Base-by-base conservation (phyloP, 805 yeast species). In the Clavispora vitiphila region DNA sequence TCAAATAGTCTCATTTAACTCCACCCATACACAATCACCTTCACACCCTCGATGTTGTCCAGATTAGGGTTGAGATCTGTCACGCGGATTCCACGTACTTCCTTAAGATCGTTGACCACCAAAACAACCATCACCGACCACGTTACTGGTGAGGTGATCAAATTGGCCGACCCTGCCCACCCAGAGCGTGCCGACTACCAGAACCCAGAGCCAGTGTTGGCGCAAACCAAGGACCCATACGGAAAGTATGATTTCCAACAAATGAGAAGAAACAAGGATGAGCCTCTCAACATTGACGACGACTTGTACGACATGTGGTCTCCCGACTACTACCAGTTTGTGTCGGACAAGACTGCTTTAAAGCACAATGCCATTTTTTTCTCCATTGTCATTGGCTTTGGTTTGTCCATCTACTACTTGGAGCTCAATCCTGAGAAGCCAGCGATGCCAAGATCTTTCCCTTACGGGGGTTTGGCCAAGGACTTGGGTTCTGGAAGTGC, bases 251-350 rank as follows among this genome's bases (percentile, higher is more conserved):
- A 86, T 60, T 91, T 86, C 60, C 85, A 70, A 53, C 95, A 86
- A 64, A 77, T 81, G 61, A 77, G 91, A 68, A 80, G 95, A 65
- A 86, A 86, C 69, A 71, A 77, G 50, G 76, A 78, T 49, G 89
- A 86, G 48, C 86, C 88, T 22, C 61, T 86, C 49, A 81, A 80
- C 59, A 78, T 80, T 41, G 78, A 81, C 54, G 84, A 81, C 51
- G 96, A 86, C 57, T 67, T 77, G 61, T 71, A 81, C 56, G 90
- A 86, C 61, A 74, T 85, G 72, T 86, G 95, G 95, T 77, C 95
- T 8, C 93, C 95, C 10, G 95, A 86, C 56, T 75, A 80, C 56
- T 78, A 71, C 60, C 79, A 80, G 52, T 61, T 69, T 29, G 83
- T 80, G 25, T 66, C 76, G 30, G 83, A 84, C 62, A 57, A 62